Conservation (phyloP, 306 rosid species). For the Vigna angularis region DNA sequence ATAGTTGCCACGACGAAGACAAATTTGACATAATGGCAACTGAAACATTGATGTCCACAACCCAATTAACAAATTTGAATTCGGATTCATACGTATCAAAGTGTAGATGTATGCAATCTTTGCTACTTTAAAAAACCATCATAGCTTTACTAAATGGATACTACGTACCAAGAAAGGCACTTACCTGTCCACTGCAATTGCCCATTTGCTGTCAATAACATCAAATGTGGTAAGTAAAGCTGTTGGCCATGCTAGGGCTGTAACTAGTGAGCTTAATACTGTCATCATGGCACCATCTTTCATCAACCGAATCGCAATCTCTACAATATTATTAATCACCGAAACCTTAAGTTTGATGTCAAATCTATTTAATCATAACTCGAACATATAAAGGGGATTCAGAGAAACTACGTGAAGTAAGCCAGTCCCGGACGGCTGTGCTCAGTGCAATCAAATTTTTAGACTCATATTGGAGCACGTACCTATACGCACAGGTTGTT, state of each 20-base stretch:
- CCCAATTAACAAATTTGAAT: not conserved
- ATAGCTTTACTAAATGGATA: slow-evolving; percentile 20
- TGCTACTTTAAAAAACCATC: slow-evolving; percentile 23
- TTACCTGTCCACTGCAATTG: slow-evolving; percentile 72
- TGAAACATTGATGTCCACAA: slow-evolving; percentile 12
- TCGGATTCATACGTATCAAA: not conserved
- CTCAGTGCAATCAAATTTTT: slow-evolving; percentile 66
- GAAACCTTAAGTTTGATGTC: slow-evolving; percentile 34
- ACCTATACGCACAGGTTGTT: slow-evolving; percentile 52
- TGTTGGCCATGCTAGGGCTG: slow-evolving; percentile 80
- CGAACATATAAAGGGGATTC: slow-evolving; percentile 30
- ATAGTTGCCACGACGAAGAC: not conserved
- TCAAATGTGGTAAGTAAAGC: slow-evolving; percentile 60
- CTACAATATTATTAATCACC: slow-evolving; percentile 48
- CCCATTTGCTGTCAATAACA: slow-evolving; percentile 77
- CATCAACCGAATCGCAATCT: slow-evolving; percentile 53
- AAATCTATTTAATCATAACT: slow-evolving; percentile 30
- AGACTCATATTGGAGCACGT: slow-evolving; percentile 65
- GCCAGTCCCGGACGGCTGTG: slow-evolving; percentile 73
- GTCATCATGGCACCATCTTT: slow-evolving; percentile 74
- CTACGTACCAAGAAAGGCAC: slow-evolving; percentile 34
- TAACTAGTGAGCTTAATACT: slow-evolving; percentile 60
- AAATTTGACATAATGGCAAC: slow-evolving; percentile 2
- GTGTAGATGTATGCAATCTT: slow-evolving; percentile 13
- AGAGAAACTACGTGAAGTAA: slow-evolving; percentile 58